phyloP scores from a whole-genome alignment of 352 stramenopile genomes.

The Globisporangium viniferum region DNA sequence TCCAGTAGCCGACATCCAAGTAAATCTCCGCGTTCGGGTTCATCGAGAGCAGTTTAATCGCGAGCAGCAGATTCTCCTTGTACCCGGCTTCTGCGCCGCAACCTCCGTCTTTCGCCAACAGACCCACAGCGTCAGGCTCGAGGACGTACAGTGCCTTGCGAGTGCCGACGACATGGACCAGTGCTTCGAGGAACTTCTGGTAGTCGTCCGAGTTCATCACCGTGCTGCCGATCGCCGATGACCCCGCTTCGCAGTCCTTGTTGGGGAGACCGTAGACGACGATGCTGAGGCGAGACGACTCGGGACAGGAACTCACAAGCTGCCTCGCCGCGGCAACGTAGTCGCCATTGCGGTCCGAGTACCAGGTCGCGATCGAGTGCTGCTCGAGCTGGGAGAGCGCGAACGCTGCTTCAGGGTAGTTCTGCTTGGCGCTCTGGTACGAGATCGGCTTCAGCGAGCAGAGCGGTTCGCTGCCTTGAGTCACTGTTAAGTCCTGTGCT shows the following conservation, averaged over 20 bases:
- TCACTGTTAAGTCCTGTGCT: too few species aligned
- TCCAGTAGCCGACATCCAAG: constrained; percentile 63
- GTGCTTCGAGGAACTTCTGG: constrained; percentile 35
- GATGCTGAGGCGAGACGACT: constrained; percentile 45
- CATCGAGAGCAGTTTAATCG: constrained; percentile 42
- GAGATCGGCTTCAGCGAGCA: constrained; percentile 43
- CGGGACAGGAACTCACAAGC: constrained; percentile 32
- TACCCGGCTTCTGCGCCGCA: constrained; percentile 42
- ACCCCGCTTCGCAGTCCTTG: constrained; percentile 65
- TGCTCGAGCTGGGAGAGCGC: constrained; percentile 52
- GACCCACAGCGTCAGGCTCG: constrained; percentile 57
- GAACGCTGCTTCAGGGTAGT: constrained; percentile 41
- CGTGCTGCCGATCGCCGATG: constrained; percentile 31
- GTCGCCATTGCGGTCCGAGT: constrained; percentile 52
- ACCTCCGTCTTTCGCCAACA: constrained; percentile 30
- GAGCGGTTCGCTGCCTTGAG: constrained; percentile 29
- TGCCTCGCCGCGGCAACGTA: constrained; percentile 27
- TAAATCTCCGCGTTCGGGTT: constrained; percentile 69
- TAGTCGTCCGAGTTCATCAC: constrained; percentile 45
- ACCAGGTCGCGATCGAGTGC: constrained; percentile 61
- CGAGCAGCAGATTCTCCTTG: constrained; percentile 45
- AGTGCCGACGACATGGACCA: constrained; percentile 35
- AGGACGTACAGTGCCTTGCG: constrained; percentile 66
- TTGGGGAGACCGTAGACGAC: constrained; percentile 73
- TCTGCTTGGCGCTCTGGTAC: constrained; percentile 42